A percentile compares a stretch with the other conserved stretches of the same genome.
Evolutionary conservation across 805 yeast genomes (phyloP).

Genomic region (Candida coleopterorum): DNA sequence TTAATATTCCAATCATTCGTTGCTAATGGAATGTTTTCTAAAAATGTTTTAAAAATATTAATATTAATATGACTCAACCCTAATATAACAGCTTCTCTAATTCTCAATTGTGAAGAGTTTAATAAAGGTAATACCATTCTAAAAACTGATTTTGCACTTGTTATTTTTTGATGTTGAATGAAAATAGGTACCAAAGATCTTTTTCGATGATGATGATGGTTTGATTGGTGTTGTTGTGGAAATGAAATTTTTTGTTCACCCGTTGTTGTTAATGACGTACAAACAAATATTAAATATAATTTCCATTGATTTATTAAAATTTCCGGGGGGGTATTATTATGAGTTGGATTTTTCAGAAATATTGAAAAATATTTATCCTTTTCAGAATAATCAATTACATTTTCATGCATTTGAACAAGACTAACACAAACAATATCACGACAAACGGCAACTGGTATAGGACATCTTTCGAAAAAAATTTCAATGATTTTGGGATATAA

Average conservation of each 20-base stretch:
- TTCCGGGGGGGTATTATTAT: conserved; percentile 54
- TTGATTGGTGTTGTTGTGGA: conserved; percentile 40
- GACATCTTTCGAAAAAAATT: conserved; percentile 73
- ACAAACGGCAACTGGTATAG: conserved; percentile 90
- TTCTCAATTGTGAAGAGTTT: conserved; percentile 59
- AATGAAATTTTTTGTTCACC: conserved; percentile 71
- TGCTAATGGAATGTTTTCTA: conserved; percentile 67
- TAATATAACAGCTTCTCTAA: conserved; percentile 81
- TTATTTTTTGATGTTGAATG: conserved; percentile 86
- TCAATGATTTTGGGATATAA: conserved; percentile 73
- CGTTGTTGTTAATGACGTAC: conserved; percentile 86
- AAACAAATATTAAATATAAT: conserved; percentile 82
- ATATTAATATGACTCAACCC: conserved; percentile 88
- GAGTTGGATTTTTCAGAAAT: conserved; percentile 21
- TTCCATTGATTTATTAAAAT: conserved; percentile 82
- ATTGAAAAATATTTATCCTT: conserved; percentile 34
- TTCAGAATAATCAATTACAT: conserved; percentile 52
- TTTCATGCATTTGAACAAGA: conserved; percentile 78
- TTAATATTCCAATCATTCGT: conserved; percentile 44
- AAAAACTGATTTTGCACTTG: conserved; percentile 87
- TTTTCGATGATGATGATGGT: conserved; percentile 67
- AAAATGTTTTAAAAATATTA: conserved; percentile 76
- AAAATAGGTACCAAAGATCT: conserved; percentile 74
- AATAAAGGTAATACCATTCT: conserved; percentile 81
- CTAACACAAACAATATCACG: conserved; percentile 87